Evolutionary conservation across 805 yeast genomes (phyloP).

Genomic region (Cyberlindnera galapagoensis): DNA sequence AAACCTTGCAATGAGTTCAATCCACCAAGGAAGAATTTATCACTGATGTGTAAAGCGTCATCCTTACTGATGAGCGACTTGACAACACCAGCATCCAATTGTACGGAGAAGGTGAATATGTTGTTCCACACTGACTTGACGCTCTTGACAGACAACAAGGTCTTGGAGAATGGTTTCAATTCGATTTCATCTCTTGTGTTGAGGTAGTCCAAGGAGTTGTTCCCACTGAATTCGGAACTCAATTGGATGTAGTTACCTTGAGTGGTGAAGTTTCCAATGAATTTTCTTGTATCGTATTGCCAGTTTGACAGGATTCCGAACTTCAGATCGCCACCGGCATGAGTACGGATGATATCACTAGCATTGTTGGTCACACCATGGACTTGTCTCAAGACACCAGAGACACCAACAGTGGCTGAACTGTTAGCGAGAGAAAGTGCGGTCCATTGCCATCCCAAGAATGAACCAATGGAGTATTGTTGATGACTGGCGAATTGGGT

Average conservation of each 20-base stretch:
- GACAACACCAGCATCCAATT: constrained; percentile 46
- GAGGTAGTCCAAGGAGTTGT: constrained; percentile 23
- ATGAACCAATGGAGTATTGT: constrained; percentile 39
- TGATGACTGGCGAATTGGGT: constrained; percentile 45
- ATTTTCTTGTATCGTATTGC: constrained; percentile 37
- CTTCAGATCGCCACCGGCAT: constrained; percentile 54
- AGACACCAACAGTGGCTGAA: constrained; percentile 53
- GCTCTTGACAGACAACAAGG: constrained; percentile 17
- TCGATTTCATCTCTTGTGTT: constrained; percentile 24
- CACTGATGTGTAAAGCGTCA: constrained; percentile 49
- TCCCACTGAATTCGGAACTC: constrained; percentile 37
- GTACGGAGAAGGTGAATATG: constrained; percentile 40
- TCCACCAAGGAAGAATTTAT: constrained; percentile 73
- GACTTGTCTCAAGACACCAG: constrained; percentile 50
- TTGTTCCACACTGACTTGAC: constrained; percentile 37
- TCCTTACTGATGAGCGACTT: constrained; percentile 22
- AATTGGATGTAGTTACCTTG: constrained; percentile 36
- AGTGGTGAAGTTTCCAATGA: constrained; percentile 36
- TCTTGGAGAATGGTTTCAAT: constrained; percentile 20
- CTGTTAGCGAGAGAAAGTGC: too few relatives aligned
- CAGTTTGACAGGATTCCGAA: constrained; percentile 37
- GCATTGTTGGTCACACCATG: constrained; percentile 48
- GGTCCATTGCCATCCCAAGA: constrained; percentile 42
- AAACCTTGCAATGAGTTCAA: constrained; percentile 56
- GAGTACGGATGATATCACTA: constrained; percentile 44